A percentile compares a stretch with the other conserved stretches of the same genome.
Conservation (phyloP, 306 rosid species). For the Quercus robur region DNA sequence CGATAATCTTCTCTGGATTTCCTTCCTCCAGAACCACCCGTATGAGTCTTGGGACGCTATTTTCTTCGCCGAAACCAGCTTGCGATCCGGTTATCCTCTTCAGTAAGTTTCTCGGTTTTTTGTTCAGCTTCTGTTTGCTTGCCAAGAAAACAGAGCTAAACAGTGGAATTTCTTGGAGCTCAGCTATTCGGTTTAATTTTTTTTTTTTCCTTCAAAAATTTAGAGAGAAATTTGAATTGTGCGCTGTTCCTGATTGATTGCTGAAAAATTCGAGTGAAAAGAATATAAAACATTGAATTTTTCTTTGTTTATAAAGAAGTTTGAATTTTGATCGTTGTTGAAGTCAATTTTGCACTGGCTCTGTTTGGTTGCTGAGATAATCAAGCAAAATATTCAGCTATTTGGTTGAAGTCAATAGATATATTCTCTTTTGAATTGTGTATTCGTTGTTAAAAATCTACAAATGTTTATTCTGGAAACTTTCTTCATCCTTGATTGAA, state of each 20-base stretch:
- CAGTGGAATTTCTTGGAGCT: neutral
- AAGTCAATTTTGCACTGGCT: neutral
- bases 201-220: no score
- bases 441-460: no score
- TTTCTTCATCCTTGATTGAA: no score
- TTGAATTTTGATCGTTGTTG: neutral
- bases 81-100: conserved; percentile 54
- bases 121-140: neutral
- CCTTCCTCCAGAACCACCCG: conserved; percentile 44
- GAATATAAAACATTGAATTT: neutral
- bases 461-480: no score
- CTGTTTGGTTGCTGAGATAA: no score
- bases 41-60: conserved; percentile 51
- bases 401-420: no score
- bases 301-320: neutral
- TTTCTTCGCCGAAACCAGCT: conserved; percentile 53
- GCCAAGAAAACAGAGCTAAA: neutral
- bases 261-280: no score
- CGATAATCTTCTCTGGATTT: conserved; percentile 60
- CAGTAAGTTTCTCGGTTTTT: conserved; percentile 34
- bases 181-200: neutral
- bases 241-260: no score
- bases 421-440: no score
- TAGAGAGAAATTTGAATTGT: no score
- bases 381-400: no score